Conservation (phyloP, 805 yeast genomes). For the Huiozyma sinensis region DNA sequence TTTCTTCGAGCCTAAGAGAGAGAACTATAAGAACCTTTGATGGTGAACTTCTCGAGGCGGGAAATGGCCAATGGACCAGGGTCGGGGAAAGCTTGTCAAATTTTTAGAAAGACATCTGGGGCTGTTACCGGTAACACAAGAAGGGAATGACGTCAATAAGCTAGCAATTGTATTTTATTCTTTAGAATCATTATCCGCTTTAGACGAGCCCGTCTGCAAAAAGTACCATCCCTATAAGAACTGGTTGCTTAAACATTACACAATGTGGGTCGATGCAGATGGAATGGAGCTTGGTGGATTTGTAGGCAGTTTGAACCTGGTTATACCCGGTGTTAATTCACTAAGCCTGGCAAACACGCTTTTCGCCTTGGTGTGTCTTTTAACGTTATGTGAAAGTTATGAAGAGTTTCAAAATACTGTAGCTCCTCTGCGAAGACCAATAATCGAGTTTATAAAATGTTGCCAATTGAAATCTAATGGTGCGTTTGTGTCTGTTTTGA, state of each 20-base stretch:
- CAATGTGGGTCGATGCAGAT: constrained; percentile 25
- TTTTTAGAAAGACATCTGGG: constrained; percentile 43
- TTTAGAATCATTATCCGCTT: constrained; percentile 38
- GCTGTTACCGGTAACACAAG: constrained; percentile 44
- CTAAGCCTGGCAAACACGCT: constrained; percentile 67
- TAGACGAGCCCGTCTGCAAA: constrained; percentile 19
- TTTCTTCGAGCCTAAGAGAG: no score
- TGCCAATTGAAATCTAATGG: constrained; percentile 55
- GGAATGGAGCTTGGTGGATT: constrained; percentile 21
- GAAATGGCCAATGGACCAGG: not conserved
- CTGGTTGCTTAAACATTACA: constrained; percentile 19
- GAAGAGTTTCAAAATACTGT: constrained; percentile 30
- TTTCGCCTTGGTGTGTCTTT: constrained; percentile 37
- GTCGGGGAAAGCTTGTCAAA: constrained; percentile 21
- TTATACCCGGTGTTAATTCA: constrained; percentile 15
- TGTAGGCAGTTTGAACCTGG: constrained; percentile 13
- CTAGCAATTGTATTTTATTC: constrained; percentile 64
- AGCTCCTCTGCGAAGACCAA: not conserved
- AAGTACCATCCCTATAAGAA: constrained; percentile 24
- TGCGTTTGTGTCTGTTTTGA: constrained; percentile 41
- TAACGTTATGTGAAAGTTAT: constrained; percentile 29
- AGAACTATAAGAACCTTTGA: no score
- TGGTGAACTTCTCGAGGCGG: no score
- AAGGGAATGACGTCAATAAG: constrained; percentile 58
- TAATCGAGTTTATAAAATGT: constrained; percentile 42